Base-by-base conservation (phyloP, 192 early-diverging fungal genomes). In the Linnemannia elongata region DNA sequence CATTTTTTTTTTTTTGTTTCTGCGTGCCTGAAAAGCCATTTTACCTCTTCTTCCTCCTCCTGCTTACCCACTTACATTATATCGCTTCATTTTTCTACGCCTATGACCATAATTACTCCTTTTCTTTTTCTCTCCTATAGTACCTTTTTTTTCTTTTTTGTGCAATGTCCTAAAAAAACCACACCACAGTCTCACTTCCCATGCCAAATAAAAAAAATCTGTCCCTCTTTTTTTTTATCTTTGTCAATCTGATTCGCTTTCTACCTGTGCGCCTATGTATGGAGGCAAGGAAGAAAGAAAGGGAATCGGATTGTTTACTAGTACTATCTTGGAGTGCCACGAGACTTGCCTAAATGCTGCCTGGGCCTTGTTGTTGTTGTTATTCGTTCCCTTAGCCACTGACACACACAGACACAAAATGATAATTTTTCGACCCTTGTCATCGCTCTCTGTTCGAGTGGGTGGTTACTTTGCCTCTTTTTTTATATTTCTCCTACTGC, bases 361-460 rank as follows among this genome's bases (percentile, higher is more conserved):
- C 60, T 66, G 60, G 60, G 60, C 60, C 60, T 27, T 60, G 24
- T 60, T n/a, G 3, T 66, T 66, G 8, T 63, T 63, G 54, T n/a
- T 57, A 4, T n/a, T 57, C 8, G 1, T 30, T 30, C 10, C n/a
- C n/a, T 63, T 30, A 7, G 20, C n/a, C 60, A 66, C 60, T 66
- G 60, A 30, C 60, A 66, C 60, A 66, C 60, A 66, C 0, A 33
- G n/a, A 52, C 35, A 72, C 52, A 72, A 33, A 54, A 68, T 68
- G 10, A 4, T 13, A 69, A 27, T 57, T 69, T 87, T 44, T 54
- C 74, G 17, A 82, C 70, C n/a, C 66, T 41, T 41, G 27, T 15
- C 60, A 39, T 77, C 9, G 18, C 38, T 68, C 38, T 77, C 24
- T 33, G 63, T 76, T 41, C 44, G 33, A 60, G 60, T 7, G 44